Evolutionary conservation across 352 stramenopile species (phyloP), one percentile per base, ranked within the genome.

Genomic region (Pythium rhizo-oryzae): DNA sequence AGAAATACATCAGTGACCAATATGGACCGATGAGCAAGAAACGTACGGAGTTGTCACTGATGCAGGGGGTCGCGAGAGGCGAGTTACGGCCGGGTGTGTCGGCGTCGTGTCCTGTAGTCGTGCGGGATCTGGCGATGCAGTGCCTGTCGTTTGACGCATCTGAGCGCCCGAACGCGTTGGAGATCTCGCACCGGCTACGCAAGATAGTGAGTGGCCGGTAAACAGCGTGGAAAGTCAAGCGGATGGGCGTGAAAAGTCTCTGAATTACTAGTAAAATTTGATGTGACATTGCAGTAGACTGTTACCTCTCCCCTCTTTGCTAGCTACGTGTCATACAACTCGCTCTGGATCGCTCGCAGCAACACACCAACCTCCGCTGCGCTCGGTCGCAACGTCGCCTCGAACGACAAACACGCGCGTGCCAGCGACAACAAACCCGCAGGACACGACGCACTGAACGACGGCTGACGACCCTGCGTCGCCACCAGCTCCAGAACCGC

Each of bases 21-120:
- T 19, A 59, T 30, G 52, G 52, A 4, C 2, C 19, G 1, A 43
- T 19, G 12, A 11, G 35, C 2, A 41, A 8, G 12, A 41, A 15
- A 41, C 51, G 11, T 8, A 50, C 55, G 1, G 55, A 61, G 24
- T 37, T 61, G 35, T 61, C 33, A 37, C 39, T 61, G 37, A 9
- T 61, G 35, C 35, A 61, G 13, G 55, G 7, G 35, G 23, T 61
- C 16, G 55, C 37, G 8, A 33, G 6, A 4, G 55, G 55, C 12
- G 16, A 35, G 9, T 3, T 61, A 11, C 37, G 55, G 2, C 55
- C 55, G n/a, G 50, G 39, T 12, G 12, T 62, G 25, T 62, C 55
- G 21, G 9, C 16, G 41, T 62, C 55, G 41, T 62, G 55, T 52
- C 55, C 55, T 1, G 7, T 13, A 1, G 24, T 1, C 5, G 50